Conservation (phyloP, 1,284 basidiomycete species). For the Cryptococcus sp. region DNA sequence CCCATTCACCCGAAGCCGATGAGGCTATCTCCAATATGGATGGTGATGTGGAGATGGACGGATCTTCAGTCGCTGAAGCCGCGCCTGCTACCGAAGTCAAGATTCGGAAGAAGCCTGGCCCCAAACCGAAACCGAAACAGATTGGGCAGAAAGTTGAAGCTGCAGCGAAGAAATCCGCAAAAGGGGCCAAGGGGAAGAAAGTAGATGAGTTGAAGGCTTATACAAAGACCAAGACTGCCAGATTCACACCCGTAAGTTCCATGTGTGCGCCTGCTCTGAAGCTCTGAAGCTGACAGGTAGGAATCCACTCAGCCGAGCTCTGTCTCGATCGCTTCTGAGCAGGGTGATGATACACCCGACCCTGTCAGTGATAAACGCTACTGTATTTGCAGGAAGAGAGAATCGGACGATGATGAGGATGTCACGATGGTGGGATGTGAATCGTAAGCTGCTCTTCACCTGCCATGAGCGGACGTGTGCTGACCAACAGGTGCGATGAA, state of each 20-base stretch:
- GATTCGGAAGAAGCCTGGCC: neutral
- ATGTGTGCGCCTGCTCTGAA: neutral
- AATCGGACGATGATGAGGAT: slow-evolving; percentile 36
- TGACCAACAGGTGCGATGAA: slow-evolving; percentile 33
- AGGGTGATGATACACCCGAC: slow-evolving; percentile 8
- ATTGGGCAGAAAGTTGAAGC: neutral
- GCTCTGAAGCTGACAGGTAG: slow-evolving; percentile 1
- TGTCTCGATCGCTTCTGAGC: neutral
- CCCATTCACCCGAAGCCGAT: neutral
- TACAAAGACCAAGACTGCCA: neutral
- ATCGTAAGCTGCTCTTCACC: slow-evolving; percentile 14
- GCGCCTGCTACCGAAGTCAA: neutral
- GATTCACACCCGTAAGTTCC: neutral
- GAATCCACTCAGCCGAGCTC: slow-evolving; percentile 1
- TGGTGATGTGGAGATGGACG: neutral
- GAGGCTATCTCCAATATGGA: neutral
- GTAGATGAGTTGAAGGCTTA: slow-evolving; percentile 17
- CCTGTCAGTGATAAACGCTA: slow-evolving; percentile 20
- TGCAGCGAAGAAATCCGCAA: slow-evolving; percentile 1
- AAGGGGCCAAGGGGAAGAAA: slow-evolving; percentile 18
- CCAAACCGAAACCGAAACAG: neutral
- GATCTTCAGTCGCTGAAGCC: neutral
- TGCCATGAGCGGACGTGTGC: neutral
- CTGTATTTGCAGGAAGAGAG: slow-evolving; percentile 39
- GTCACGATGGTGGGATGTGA: slow-evolving; percentile 42